These are phyloP conservation scores for Triticum monococcum DNA, from an alignment of 176 grass and related monocot species.

Conservation along the genomic window DNA sequence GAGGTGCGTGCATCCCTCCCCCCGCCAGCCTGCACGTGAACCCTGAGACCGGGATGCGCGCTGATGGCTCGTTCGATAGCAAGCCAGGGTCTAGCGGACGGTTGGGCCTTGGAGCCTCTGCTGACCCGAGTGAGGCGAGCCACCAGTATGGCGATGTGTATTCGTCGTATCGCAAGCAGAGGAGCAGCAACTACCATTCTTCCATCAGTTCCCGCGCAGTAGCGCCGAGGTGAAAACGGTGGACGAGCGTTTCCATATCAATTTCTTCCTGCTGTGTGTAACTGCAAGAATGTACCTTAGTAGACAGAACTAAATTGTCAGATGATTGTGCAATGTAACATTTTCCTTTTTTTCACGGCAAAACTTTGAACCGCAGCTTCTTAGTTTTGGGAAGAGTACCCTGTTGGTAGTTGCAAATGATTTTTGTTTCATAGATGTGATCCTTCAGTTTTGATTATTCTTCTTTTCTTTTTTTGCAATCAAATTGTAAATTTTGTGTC, in stretches of 20 bases:
- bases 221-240: conserved; percentile 14
- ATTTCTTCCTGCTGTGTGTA: background rate
- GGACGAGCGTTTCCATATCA: background rate
- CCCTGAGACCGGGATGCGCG: conserved; percentile 72
- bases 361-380: background rate
- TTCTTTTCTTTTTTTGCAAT: too few relatives aligned
- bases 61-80: conserved; percentile 63
- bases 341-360: background rate
- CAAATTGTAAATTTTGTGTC: too few relatives aligned
- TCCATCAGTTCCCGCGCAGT: conserved; percentile 74
- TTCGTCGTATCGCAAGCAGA: conserved; percentile 84
- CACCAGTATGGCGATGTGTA: conserved; percentile 95
- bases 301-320: background rate
- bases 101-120: conserved; percentile 72
- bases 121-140: conserved; percentile 61
- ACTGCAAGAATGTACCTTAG: background rate
- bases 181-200: conserved; percentile 87
- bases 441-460: too few relatives aligned
- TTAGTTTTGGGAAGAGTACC: too few relatives aligned
- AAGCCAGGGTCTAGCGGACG: conserved; percentile 61
- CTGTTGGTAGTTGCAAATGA: too few relatives aligned
- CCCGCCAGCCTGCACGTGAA: conserved; percentile 72
- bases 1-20: conserved; percentile 89
- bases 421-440: too few relatives aligned
- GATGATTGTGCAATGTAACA: conserved; percentile 29